Base-by-base conservation (phyloP, 2,329 filamentous ascomycete genomes). In the Colletotrichum noveboracense region DNA sequence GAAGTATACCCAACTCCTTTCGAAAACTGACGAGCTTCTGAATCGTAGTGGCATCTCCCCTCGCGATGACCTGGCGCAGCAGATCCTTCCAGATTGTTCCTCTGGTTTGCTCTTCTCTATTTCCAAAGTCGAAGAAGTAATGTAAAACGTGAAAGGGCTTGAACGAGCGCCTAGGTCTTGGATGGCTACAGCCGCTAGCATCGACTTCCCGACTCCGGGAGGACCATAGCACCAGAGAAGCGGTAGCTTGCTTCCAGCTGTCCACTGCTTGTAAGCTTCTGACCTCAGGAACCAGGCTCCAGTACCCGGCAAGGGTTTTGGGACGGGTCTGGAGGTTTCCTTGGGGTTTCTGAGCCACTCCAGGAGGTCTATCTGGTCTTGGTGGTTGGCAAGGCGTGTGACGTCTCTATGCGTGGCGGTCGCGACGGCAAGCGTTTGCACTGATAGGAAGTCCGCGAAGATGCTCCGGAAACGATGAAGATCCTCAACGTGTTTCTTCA, bases 11-110 rank as follows among this genome's bases (percentile, higher is more conserved):
- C n/a, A 48, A 7, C 6, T 48, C 10, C 6, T 5, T 48, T 48
- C 43, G 10, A 6, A 48, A 5, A 3, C 0, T 13, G 10, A 21
- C 43, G 10, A 48, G n/a, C 43, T 48, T 48, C 3, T 48, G n/a
- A 1, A 48, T 0, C 10, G 43, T 48, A 7, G n/a, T 1, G 6
- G 43, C 5, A 1, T 6, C 1, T 21, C n/a, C 43, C n/a, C 1
- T 48, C 2, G n/a, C 0, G n/a, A 7, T 7, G 43, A 48, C n/a
- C 43, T 48, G 43, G 3, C 43, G 43, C 6, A 21, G n/a, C 43
- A 48, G n/a, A 1, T 13, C 43, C 43, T 48, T 48, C 10, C 2
- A 48, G 0, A 48, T 6, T 21, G 43, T 6, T 48, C 21, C n/a
- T 1, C 0, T 21, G 1, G 43, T 21, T 3, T 48, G n/a, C 10